These are phyloP conservation scores for Grosmannia clavigera DNA, from an alignment of 2,329 filamentous ascomycete species.

Conservation along the genomic window DNA sequence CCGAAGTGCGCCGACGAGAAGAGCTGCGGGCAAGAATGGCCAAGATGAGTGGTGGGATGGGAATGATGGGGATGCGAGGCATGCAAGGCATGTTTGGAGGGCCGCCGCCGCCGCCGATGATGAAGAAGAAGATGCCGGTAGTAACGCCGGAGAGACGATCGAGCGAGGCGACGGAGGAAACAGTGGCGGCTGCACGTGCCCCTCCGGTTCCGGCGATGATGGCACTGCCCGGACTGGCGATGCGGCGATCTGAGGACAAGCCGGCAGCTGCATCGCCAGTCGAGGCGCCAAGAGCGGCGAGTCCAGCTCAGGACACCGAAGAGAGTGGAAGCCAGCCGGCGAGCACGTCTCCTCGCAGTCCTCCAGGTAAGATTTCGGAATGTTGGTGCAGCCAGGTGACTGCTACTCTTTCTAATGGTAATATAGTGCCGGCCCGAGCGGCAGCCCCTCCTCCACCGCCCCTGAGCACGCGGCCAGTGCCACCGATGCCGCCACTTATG, in stretches of 20 bases:
- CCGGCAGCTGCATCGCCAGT: conserved; percentile 9
- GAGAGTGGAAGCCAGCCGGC: conserved; percentile 18
- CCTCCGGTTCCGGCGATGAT: conserved; percentile 48
- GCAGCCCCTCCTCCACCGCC: conserved; percentile 29
- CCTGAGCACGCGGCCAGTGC: conserved; percentile 38
- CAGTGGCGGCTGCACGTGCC: conserved; percentile 30
- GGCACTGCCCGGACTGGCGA: conserved; percentile 61
- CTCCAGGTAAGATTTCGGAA: conserved; percentile 17
- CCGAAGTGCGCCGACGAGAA: conserved; percentile 72
- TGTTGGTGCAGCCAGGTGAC: no score
- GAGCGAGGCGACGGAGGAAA: conserved; percentile 32
- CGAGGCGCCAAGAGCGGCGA: background rate
- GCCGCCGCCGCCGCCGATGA: conserved; percentile 40
- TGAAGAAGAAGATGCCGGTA: conserved; percentile 40
- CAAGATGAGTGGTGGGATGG: conserved; percentile 96
- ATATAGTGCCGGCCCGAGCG: conserved; percentile 18
- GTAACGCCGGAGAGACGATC: conserved; percentile 26
- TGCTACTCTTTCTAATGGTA: no score
- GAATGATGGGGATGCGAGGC: conserved; percentile 69
- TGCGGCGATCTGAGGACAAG: conserved; percentile 34
- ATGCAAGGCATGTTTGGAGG: conserved; percentile 89
- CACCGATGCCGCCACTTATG: conserved; percentile 49
- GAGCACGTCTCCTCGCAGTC: conserved; percentile 14
- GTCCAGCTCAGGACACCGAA: conserved; percentile 15
- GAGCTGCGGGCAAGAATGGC: conserved; percentile 93